Evolutionary conservation across 202 grass and related monocot genomes (phyloP).

Genomic region (Zoysia matrella): DNA sequence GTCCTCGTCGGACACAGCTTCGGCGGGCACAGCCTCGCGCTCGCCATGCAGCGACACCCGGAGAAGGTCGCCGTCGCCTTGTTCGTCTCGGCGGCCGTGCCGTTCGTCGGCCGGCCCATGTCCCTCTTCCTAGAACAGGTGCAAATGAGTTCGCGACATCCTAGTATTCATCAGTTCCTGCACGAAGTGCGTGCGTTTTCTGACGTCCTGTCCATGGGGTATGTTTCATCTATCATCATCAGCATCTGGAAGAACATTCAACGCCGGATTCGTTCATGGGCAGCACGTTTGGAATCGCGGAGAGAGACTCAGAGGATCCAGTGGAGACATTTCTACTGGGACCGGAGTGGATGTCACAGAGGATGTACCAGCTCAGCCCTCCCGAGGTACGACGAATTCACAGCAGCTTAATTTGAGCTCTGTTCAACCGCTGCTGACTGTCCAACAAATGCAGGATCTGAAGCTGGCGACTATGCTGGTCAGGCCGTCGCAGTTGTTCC

Average conservation of each 20-base stretch:
- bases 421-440: no score
- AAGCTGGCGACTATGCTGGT: slow-evolving; percentile 43
- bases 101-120: slow-evolving; percentile 51
- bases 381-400: slow-evolving; percentile 14
- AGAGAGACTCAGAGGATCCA: neutral
- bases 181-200: no score
- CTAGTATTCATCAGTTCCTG: no score
- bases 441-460: slow-evolving; percentile 40
- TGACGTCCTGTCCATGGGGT: neutral
- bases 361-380: slow-evolving; percentile 45
- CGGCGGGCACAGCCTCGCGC: no score
- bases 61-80: slow-evolving; percentile 55
- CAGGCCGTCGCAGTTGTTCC: slow-evolving; percentile 29
- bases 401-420: no score
- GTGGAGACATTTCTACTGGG: slow-evolving; percentile 16
- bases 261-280: neutral
- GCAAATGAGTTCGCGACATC: neutral
- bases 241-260: neutral
- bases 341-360: slow-evolving; percentile 21
- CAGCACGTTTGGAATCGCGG: neutral
- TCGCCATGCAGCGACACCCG: slow-evolving; percentile 57
- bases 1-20: no score
- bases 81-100: slow-evolving; percentile 50
- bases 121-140: neutral
- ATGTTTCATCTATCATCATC: neutral